These are phyloP conservation scores for Ceratocystis smalleyi DNA, from an alignment of 2,329 filamentous ascomycete species.

Conservation along the genomic window DNA sequence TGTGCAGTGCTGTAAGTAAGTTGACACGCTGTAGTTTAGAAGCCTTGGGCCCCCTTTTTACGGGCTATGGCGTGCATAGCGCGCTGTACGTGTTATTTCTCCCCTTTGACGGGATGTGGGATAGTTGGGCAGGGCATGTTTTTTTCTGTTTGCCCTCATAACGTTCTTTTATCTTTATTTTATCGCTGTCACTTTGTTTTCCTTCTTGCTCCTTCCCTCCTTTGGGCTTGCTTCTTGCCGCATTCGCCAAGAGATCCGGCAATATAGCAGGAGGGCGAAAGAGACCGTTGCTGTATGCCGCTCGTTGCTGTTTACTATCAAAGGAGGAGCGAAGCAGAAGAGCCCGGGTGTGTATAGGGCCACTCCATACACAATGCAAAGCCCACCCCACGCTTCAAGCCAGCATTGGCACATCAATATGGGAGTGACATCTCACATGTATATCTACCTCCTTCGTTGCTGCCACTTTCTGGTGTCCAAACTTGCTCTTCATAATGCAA, in stretches of 20 bases:
- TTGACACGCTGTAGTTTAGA: neutral
- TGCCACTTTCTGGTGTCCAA: neutral
- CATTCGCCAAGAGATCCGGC: neutral
- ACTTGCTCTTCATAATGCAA: neutral
- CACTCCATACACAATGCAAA: neutral
- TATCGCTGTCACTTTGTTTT: neutral
- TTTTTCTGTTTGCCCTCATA: neutral
- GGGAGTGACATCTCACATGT: neutral
- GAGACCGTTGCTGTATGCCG: too few relatives aligned
- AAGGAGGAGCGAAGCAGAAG: neutral
- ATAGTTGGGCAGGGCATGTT: neutral
- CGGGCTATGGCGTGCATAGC: neutral
- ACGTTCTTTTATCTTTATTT: neutral
- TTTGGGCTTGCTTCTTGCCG: neutral
- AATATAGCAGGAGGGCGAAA: too few relatives aligned
- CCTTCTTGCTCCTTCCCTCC: neutral
- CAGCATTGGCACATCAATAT: neutral
- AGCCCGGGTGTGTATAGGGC: neutral
- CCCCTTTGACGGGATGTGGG: neutral
- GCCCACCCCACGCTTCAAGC: neutral
- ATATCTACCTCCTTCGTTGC: neutral
- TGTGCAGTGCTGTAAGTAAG: neutral
- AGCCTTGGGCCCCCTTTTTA: neutral
- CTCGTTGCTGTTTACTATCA: neutral
- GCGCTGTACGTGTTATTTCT: neutral